A percentile compares a stretch with the other conserved stretches of the same genome.
Conservation (phyloP, 2,329 filamentous ascomycete species). For the Colletotrichum limetticola region DNA sequence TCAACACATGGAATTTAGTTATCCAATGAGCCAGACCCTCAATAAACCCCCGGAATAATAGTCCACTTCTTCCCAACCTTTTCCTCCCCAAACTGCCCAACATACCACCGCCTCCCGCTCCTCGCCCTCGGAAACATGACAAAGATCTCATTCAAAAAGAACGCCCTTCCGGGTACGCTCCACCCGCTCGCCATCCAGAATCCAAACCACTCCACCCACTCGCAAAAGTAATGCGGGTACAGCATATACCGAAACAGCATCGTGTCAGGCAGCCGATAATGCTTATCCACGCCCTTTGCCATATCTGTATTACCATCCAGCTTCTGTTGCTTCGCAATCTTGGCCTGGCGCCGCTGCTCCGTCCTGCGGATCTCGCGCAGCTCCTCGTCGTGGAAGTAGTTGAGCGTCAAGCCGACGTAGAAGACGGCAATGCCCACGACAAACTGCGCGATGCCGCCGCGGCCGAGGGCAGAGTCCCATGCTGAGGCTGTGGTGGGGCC, state of each 20-base stretch:
- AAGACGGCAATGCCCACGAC: conserved; percentile 78
- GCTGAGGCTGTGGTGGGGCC: conserved; percentile 70
- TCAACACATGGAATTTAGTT: background rate
- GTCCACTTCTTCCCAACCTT: conserved; percentile 81
- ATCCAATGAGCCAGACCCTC: background rate
- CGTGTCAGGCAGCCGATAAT: conserved; percentile 87
- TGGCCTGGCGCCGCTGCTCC: conserved; percentile 69
- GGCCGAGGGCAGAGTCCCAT: conserved; percentile 55
- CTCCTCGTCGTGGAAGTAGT: conserved; percentile 91
- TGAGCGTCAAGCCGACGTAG: conserved; percentile 78
- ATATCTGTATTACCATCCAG: conserved; percentile 44
- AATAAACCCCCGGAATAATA: conserved; percentile 67
- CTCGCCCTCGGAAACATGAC: conserved; percentile 91
- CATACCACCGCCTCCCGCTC: conserved; percentile 86
- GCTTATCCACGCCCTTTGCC: conserved; percentile 70
- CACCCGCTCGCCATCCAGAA: conserved; percentile 82
- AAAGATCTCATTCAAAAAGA: conserved; percentile 87
- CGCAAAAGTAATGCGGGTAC: conserved; percentile 93
- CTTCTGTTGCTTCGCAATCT: conserved; percentile 50
- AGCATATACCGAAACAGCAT: conserved; percentile 86
- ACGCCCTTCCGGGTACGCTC: conserved; percentile 81
- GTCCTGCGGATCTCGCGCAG: conserved; percentile 85
- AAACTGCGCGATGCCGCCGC: conserved; percentile 57
- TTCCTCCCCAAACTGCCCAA: conserved; percentile 86
- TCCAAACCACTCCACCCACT: conserved; percentile 96